Evolutionary conservation across 2,329 filamentous ascomycete genomes (phyloP).

Genomic region (Helotiales sp.): DNA sequence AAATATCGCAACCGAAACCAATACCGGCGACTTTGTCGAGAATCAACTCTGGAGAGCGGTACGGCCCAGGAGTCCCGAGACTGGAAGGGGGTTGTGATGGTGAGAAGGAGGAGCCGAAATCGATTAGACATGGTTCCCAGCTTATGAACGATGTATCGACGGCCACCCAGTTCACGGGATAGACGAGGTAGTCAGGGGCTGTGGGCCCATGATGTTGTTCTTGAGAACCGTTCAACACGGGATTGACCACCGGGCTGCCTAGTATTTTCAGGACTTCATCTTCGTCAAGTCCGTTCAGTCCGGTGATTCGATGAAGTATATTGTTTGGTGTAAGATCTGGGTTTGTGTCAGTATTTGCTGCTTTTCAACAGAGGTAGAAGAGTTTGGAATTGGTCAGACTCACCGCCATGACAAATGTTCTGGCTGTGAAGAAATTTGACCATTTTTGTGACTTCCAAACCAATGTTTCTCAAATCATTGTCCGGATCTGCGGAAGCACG

Average conservation of each 20-base stretch:
- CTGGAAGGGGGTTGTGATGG: constrained; percentile 22
- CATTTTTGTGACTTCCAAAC: constrained; percentile 33
- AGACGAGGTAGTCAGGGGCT: constrained; percentile 20
- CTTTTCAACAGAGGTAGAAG: background rate
- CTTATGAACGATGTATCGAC: constrained; percentile 12
- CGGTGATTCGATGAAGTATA: constrained; percentile 33
- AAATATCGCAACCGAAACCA: constrained; percentile 19
- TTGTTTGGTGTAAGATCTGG: constrained; percentile 40
- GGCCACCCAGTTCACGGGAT: constrained; percentile 18
- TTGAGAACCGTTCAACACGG: constrained; percentile 8
- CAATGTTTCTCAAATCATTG: constrained; percentile 8
- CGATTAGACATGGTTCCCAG: constrained; percentile 24
- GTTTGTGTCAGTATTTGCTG: constrained; percentile 16
- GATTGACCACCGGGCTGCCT: constrained; percentile 26
- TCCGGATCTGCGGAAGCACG: constrained; percentile 1
- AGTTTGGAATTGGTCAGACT: constrained; percentile 6
- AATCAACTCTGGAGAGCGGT: constrained; percentile 24
- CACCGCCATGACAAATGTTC: constrained; percentile 33
- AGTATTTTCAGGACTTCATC: constrained; percentile 36
- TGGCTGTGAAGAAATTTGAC: constrained; percentile 37
- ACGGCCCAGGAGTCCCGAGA: constrained; percentile 15
- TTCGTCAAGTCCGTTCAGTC: constrained; percentile 33
- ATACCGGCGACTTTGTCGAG: constrained; percentile 13
- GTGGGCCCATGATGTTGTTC: background rate
- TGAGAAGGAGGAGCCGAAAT: constrained; percentile 32